phyloP scores from a whole-genome alignment of 768 basidiomycete genomes.

The Brasilioporus rufonigricans region DNA sequence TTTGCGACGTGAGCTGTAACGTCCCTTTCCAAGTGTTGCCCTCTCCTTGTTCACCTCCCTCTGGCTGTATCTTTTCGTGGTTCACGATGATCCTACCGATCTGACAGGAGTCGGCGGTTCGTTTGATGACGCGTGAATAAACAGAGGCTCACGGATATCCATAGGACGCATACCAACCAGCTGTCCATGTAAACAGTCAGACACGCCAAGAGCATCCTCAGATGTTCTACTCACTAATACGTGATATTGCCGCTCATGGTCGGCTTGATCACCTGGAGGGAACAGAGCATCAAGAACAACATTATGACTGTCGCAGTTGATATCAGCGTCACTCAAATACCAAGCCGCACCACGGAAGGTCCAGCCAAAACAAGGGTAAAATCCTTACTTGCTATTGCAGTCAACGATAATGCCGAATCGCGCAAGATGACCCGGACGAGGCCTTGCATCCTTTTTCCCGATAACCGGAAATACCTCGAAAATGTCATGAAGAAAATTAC shows the following conservation, averaged over 20 bases:
- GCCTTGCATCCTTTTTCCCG: conserved; percentile 1
- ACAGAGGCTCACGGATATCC: conserved; percentile 14
- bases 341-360: no score
- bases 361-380: no score
- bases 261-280: conserved; percentile 8
- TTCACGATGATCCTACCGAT: conserved; percentile 17
- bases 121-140: no score
- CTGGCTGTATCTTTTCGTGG: conserved; percentile 7
- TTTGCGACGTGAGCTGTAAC: conserved; percentile 16
- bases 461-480: conserved; percentile 16
- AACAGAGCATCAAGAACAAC: conserved; percentile 20
- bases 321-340: not conserved
- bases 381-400: conserved; percentile 14
- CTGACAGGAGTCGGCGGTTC: conserved; percentile 1
- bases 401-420: conserved; percentile 12
- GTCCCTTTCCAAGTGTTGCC: conserved; percentile 4
- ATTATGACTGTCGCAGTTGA: conserved; percentile 8
- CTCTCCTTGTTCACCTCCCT: not conserved
- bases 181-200: conserved; percentile 4
- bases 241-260: conserved; percentile 17
- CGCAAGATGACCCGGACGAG: conserved; percentile 11
- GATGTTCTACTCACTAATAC: conserved; percentile 16
- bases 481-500: conserved; percentile 18
- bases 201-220: not conserved
- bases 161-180: conserved; percentile 20